Evolutionary conservation across 1,284 basidiomycete species (phyloP).

Genomic region (Spongiforma sp.): DNA sequence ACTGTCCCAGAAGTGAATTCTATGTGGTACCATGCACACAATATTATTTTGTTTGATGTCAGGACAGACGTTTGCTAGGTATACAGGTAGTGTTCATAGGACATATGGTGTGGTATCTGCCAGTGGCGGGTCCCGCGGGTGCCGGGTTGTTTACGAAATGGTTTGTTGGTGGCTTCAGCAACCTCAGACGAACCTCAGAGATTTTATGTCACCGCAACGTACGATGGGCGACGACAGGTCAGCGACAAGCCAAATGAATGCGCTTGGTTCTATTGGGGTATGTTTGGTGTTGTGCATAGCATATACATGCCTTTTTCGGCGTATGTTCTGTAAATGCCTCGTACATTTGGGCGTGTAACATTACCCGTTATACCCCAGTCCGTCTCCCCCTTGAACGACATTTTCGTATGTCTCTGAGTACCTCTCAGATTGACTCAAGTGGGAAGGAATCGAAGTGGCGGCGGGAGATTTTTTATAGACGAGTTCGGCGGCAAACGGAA

Average conservation of each 20-base stretch:
- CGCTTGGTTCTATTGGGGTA: not conserved
- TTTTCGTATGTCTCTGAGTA: no score
- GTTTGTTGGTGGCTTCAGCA: not conserved
- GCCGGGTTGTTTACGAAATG: not conserved
- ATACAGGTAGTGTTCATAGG: not conserved
- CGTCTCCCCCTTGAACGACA: no score
- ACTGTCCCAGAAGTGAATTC: not conserved
- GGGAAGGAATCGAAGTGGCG: no score
- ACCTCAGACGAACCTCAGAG: slow-evolving; percentile 2
- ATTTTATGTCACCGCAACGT: not conserved
- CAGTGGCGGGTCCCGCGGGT: not conserved
- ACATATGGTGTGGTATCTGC: not conserved
- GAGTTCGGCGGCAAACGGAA: no score
- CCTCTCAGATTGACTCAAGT: no score
- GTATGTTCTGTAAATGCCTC: not conserved
- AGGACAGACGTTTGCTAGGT: not conserved
- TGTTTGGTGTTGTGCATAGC: not conserved
- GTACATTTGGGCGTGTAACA: slow-evolving; percentile 1
- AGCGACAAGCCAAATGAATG: not conserved
- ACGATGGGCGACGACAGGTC: not conserved
- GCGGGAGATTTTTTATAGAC: no score
- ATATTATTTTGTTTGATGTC: not conserved
- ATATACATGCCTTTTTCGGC: not conserved
- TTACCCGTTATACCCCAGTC: no score
- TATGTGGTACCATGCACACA: not conserved